These are phyloP conservation scores for Agaricales sp. DNA, from an alignment of 1,284 basidiomycete species.

Conservation along the genomic window DNA sequence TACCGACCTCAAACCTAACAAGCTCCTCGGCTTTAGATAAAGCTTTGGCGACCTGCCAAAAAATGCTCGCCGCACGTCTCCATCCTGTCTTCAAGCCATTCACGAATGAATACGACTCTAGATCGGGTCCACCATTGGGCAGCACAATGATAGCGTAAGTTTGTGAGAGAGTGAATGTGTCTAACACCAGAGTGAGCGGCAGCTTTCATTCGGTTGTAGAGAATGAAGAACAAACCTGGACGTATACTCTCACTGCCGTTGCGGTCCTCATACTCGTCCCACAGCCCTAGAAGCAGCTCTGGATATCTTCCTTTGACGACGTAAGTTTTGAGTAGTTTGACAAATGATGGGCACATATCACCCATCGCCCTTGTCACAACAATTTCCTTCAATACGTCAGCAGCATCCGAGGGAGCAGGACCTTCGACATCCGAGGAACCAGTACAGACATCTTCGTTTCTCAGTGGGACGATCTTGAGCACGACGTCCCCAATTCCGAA, in stretches of 20 bases:
- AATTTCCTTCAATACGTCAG: conserved; percentile 82
- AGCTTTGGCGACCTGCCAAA: conserved; percentile 82
- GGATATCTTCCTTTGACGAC: conserved; percentile 85
- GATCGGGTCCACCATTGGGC: conserved; percentile 80
- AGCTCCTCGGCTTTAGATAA: conserved; percentile 72
- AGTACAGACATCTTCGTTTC: conserved; percentile 30
- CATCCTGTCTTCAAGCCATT: conserved; percentile 49
- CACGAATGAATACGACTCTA: conserved; percentile 75
- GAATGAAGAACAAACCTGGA: conserved; percentile 47
- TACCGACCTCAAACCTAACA: conserved; percentile 76
- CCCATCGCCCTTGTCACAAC: conserved; percentile 77
- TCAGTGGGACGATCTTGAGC: conserved; percentile 77
- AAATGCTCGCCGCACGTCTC: conserved; percentile 79
- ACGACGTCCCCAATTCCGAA: conserved; percentile 82
- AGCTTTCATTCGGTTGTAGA: not conserved
- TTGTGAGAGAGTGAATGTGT: conserved; percentile 65
- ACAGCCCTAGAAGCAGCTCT: conserved; percentile 62
- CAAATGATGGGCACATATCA: conserved; percentile 64
- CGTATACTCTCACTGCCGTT: conserved; percentile 79
- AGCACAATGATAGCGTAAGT: conserved; percentile 84
- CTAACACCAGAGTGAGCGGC: conserved; percentile 25
- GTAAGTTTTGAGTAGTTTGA: conserved; percentile 71
- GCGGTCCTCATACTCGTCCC: conserved; percentile 72
- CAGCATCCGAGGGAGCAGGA: conserved; percentile 58
- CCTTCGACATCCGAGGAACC: conserved; percentile 32